phyloP scores from a whole-genome alignment of 345 rosid genomes.

The Jatropha curcas region DNA sequence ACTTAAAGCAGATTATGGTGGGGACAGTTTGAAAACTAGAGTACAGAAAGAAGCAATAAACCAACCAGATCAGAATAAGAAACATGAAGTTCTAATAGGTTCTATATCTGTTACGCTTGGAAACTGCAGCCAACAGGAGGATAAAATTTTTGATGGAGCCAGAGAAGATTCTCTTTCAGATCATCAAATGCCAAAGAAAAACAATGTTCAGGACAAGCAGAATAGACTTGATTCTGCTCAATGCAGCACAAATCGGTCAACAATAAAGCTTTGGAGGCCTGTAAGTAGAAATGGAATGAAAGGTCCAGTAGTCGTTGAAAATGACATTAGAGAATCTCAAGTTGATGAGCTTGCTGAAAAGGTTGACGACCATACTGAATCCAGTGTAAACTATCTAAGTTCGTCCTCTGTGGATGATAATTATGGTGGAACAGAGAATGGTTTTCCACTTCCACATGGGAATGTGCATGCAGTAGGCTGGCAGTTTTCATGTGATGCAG shows the following conservation, averaged over 20 bases:
- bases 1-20: slow-evolving; percentile 48
- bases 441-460: slow-evolving; percentile 13
- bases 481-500: slow-evolving; percentile 57
- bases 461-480: slow-evolving; percentile 28
- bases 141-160: slow-evolving; percentile 32
- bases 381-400: slow-evolving; percentile 24
- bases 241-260: slow-evolving; percentile 25
- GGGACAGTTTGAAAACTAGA: slow-evolving; percentile 34
- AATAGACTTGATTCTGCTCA: slow-evolving; percentile 31
- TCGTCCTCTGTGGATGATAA: slow-evolving; percentile 7
- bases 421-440: slow-evolving; percentile 17
- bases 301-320: slow-evolving; percentile 21
- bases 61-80: slow-evolving; percentile 48
- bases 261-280: slow-evolving; percentile 49
- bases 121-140: slow-evolving; percentile 38
- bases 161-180: slow-evolving; percentile 38
- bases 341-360: slow-evolving; percentile 12
- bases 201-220: slow-evolving; percentile 37
- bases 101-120: slow-evolving; percentile 70
- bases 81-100: slow-evolving; percentile 69
- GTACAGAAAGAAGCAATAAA: slow-evolving; percentile 42
- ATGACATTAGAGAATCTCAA: slow-evolving; percentile 29
- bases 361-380: slow-evolving; percentile 21
- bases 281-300: slow-evolving; percentile 41
- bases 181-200: slow-evolving; percentile 46